Evolutionary conservation across 2,329 filamentous ascomycete genomes (phyloP).

Genomic region (Lasiodiplodia citricola): DNA sequence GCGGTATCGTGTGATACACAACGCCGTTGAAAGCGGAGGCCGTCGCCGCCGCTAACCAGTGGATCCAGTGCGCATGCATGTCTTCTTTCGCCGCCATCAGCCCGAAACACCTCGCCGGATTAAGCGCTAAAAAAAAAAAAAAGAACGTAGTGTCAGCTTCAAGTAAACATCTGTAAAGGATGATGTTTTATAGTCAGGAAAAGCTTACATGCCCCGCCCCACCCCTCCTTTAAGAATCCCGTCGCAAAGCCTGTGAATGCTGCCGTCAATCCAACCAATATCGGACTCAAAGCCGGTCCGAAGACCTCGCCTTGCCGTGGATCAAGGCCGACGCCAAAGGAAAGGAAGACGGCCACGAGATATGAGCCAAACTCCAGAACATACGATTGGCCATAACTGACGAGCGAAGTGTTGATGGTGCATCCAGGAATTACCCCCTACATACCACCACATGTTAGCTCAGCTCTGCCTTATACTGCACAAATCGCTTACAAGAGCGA

Average conservation of each 20-base stretch:
- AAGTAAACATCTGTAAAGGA: neutral
- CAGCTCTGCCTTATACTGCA: neutral
- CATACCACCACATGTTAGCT: neutral
- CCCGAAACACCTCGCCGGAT: conserved; percentile 44
- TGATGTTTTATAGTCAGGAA: neutral
- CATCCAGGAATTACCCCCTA: conserved; percentile 31
- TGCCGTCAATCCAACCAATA: conserved; percentile 44
- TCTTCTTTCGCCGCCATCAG: conserved; percentile 37
- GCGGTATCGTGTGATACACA: neutral
- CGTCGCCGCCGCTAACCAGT: neutral
- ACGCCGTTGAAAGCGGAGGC: neutral
- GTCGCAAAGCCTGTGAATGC: neutral
- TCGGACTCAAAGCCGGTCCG: conserved; percentile 55
- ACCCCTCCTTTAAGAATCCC: neutral
- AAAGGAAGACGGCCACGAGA: conserved; percentile 55
- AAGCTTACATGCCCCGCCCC: neutral
- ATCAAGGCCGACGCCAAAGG: conserved; percentile 60
- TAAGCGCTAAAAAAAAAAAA: conserved; percentile 41
- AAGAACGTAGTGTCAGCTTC: neutral
- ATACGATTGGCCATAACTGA: conserved; percentile 45
- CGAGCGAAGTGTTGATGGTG: conserved; percentile 40
- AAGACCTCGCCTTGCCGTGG: conserved; percentile 57
- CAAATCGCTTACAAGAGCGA: neutral
- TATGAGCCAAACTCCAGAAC: conserved; percentile 53
- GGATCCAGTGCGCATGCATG: neutral